These are phyloP conservation scores for Coffea eugenioides DNA, from an alignment of 257 asterid species.

Conservation along the genomic window DNA sequence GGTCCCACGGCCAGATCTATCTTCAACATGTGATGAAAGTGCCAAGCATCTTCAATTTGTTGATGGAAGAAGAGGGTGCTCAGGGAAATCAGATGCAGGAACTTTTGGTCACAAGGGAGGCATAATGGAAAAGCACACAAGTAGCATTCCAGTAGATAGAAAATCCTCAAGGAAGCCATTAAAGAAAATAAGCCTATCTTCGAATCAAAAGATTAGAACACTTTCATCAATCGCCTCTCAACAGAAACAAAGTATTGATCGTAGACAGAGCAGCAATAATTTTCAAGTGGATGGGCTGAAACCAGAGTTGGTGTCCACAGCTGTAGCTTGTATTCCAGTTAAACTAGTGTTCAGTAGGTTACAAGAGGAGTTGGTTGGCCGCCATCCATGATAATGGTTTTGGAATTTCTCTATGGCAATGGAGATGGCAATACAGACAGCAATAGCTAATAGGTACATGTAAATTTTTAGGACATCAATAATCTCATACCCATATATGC, in stretches of 20 bases:
- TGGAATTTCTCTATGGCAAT: neutral
- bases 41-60: constrained; percentile 28
- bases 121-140: constrained; percentile 23
- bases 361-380: constrained; percentile 75
- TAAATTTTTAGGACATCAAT: constrained; percentile 58
- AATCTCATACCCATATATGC: constrained; percentile 32
- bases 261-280: constrained; percentile 25
- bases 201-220: constrained; percentile 66
- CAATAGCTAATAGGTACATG: constrained; percentile 41
- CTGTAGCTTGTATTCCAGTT: constrained; percentile 87
- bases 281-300: constrained; percentile 45
- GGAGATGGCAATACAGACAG: constrained; percentile 31
- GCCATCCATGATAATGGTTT: constrained; percentile 44
- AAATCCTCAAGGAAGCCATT: constrained; percentile 47
- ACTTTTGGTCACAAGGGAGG: constrained; percentile 29
- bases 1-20: constrained; percentile 67
- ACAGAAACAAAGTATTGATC: constrained; percentile 39
- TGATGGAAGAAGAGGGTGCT: constrained; percentile 26
- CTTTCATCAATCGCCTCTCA: constrained; percentile 73
- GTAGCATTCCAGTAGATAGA: constrained; percentile 32
- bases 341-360: constrained; percentile 92
- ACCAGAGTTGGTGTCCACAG: constrained; percentile 41
- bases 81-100: constrained; percentile 26
- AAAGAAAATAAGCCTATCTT: constrained; percentile 47
- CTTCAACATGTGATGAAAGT: constrained; percentile 38